Evolutionary conservation across 1,139 yeast genomes (phyloP), one percentile per base, ranked within the genome.

Genomic region (Taphrina confusa): DNA sequence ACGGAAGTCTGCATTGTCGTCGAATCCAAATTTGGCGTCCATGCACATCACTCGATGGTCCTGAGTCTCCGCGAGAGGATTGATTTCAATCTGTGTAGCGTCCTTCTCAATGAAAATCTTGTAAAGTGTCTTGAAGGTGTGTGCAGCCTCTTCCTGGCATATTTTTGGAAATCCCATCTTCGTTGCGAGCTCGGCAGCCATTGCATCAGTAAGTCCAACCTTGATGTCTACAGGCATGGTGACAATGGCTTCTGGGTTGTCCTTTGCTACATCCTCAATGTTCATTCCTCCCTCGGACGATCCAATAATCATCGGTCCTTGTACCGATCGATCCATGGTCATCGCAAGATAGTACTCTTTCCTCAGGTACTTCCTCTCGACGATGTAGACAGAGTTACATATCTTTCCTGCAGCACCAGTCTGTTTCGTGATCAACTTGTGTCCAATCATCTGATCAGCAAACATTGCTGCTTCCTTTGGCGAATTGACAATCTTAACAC

Each of bases 251-350:
- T 82, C 83, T 61, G 99, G 99, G 76, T 82, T 86, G 69, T 81
- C 84, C 69, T 86, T 86, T 64, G 98, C 99, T 68, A 94, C 97
- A 74, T 95, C 96, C 80, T 92, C 99, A 72, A 92, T 94, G 77
- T 92, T 97, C 96, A 94, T 91, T 80, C 99, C 99, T 79, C 99
- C 99, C 79, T 92, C 95, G 67, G 95, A 80, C 37, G 97, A 89
- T 52, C 96, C 97, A 67, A 92, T 96, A 73, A 92, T 88, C 78
- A 92, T 80, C 65, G 97, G 96, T 68, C 83, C 80, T 77, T 91
- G 96, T 66, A 85, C 80, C 68, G 84, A 82, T 78, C 99, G 87
- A 81, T 92, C 98, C 87, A 91, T 82, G 69, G 94, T 81, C 69
- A 94, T 89, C 66, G 97, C 95, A 68, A 94, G 77, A 77, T 92